Evolutionary conservation across 2,329 filamentous ascomycete genomes (phyloP), one percentile per base, ranked within the genome.

Genomic region (Ramichloridium luteum): DNA sequence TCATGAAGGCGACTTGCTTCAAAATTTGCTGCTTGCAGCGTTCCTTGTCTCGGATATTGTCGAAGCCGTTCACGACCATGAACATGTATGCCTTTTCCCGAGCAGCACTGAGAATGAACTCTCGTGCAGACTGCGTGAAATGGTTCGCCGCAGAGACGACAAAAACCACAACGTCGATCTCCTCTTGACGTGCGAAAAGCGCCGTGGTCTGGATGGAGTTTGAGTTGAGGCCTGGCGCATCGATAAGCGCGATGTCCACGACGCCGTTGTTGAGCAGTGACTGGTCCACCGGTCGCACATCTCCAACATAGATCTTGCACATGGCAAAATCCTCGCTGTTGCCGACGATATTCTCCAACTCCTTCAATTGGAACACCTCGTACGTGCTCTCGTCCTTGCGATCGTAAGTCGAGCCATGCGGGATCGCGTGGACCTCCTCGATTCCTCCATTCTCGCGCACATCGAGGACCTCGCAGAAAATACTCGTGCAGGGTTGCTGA

Each of bases 61-160:
- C 90, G 49, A 85, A 98, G 12, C 88, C 86, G 54, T 98, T 98
- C 44, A 98, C 90, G 10, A 98, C 90, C 57, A 98, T 93, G 57
- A 98, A 98, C 40, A 98, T 86, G 53, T 98, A 98, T 0, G 90
- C 88, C 60, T 98, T 98, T 53, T 98, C 90, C 25, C 88, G 76
- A 1, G 90, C 90, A 2, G 90, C 90, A 30, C 88, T 88, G 67
- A 82, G 81, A 40, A 98, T 93, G 51, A 98, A 98, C 49, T 98
- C 90, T 58, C 82, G 92, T n/a, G 90, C 86, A 1, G 90, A 93
- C 33, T 93, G 75, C 0, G 90, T 98, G 53, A 98, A 96, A 58
- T 98, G 90, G 45, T 98, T 98, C 15, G 88, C 85, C 2, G 90
- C 90, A 8, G 86, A 94, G 4, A 98, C 90, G 18, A 98, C 90